Evolutionary conservation across 441 rosid genomes (phyloP).

Genomic region (Populus hybrid): DNA sequence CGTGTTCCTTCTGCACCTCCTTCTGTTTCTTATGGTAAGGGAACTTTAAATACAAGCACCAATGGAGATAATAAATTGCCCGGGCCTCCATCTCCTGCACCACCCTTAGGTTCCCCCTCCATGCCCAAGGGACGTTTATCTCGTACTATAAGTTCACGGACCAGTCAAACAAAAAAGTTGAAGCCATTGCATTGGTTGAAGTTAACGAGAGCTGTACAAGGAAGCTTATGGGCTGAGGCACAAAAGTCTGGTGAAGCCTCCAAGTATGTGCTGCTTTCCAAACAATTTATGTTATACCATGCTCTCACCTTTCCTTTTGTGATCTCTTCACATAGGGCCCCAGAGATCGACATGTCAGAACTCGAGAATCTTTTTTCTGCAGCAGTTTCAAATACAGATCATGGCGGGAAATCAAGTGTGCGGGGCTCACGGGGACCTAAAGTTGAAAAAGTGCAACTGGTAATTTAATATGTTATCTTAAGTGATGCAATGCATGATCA

Average conservation of each 20-base stretch:
- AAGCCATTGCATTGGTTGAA: slow-evolving; percentile 99
- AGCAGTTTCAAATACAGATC: slow-evolving; percentile 52
- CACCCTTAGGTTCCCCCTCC: slow-evolving; percentile 50
- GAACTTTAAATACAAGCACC: slow-evolving; percentile 20
- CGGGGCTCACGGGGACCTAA: slow-evolving; percentile 52
- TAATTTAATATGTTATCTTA: slow-evolving; percentile 26
- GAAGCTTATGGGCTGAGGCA: slow-evolving; percentile 98
- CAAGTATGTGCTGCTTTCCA: slow-evolving; percentile 47
- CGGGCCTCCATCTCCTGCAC: slow-evolving; percentile 36
- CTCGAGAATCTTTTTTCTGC: slow-evolving; percentile 91
- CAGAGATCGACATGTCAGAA: slow-evolving; percentile 91
- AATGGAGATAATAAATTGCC: slow-evolving; percentile 7
- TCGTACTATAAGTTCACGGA: slow-evolving; percentile 55
- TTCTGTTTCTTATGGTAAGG: slow-evolving; percentile 27
- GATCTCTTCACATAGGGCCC: slow-evolving; percentile 53
- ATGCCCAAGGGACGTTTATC: slow-evolving; percentile 63
- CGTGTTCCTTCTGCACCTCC: slow-evolving; percentile 49
- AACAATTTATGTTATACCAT: slow-evolving; percentile 13
- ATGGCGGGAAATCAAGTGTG: slow-evolving; percentile 37
- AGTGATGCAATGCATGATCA: background rate
- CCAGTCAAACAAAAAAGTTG: slow-evolving; percentile 59
- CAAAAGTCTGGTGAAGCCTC: slow-evolving; percentile 81
- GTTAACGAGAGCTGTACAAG: slow-evolving; percentile 84
- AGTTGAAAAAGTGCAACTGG: slow-evolving; percentile 94
- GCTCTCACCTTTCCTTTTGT: slow-evolving; percentile 17